Evolutionary conservation across 805 yeast species (phyloP).

Genomic region (Wickerhamomyces pijperi): DNA sequence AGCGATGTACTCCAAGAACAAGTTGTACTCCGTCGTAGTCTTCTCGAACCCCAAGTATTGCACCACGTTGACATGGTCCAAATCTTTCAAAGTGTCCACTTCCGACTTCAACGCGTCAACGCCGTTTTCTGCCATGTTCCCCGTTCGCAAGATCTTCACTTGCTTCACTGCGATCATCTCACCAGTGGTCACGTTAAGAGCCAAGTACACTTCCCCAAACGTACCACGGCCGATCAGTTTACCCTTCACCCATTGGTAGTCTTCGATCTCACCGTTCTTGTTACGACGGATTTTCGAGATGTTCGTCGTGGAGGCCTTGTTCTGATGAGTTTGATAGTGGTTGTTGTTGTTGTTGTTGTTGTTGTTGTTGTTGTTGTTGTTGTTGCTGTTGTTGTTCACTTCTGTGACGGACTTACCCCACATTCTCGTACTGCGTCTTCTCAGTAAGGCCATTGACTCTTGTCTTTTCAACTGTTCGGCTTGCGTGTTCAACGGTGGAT

Average conservation of each 20-base stretch:
- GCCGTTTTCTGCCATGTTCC: slow-evolving; percentile 35
- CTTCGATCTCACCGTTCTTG: slow-evolving; percentile 59
- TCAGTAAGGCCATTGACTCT: slow-evolving; percentile 25
- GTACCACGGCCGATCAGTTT: slow-evolving; percentile 94
- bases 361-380: background rate
- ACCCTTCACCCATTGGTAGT: slow-evolving; percentile 97
- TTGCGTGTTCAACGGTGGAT: slow-evolving; percentile 1
- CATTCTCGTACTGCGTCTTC: slow-evolving; percentile 83
- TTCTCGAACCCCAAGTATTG: slow-evolving; percentile 93
- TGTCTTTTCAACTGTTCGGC: background rate
- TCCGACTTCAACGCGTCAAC: slow-evolving; percentile 81
- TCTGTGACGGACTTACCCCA: slow-evolving; percentile 96
- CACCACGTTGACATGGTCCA: slow-evolving; percentile 89
- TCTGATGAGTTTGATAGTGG: too few species aligned
- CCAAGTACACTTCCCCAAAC: slow-evolving; percentile 87
- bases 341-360: background rate
- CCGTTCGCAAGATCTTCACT: slow-evolving; percentile 51
- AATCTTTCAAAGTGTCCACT: slow-evolving; percentile 85
- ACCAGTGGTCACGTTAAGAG: slow-evolving; percentile 90
- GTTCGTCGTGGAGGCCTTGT: too few species aligned
- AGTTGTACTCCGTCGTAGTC: slow-evolving; percentile 58
- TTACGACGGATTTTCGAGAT: slow-evolving; percentile 40
- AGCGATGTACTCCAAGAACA: slow-evolving; percentile 91
- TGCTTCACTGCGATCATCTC: slow-evolving; percentile 99
- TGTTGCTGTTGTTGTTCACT: slow-evolving; percentile 34